These are phyloP conservation scores for Chernovozyma sophiae-reginae DNA, from an alignment of 1,139 yeast genomes.

Conservation along the genomic window DNA sequence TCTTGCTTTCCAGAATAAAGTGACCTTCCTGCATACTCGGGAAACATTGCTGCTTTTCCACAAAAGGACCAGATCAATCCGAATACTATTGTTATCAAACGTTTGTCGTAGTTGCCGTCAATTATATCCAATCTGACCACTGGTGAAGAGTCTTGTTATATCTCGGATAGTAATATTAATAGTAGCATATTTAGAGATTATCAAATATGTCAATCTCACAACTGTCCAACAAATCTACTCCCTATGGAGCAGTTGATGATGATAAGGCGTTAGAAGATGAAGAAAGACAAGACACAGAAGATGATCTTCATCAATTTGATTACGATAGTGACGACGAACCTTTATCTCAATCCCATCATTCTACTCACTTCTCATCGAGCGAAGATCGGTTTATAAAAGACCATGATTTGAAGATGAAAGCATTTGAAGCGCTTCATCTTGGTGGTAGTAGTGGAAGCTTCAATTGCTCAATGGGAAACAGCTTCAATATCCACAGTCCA, in stretches of 20 bases:
- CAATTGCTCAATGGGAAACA: not conserved
- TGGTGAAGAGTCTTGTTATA: too few species aligned
- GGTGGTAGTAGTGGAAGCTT: not conserved
- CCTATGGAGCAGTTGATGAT: not conserved
- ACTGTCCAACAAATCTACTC: not conserved
- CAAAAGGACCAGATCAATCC: too few species aligned
- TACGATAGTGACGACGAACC: conserved; percentile 28
- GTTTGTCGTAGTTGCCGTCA: too few species aligned
- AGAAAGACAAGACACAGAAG: too few species aligned
- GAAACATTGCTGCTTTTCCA: too few species aligned
- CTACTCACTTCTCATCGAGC: conserved; percentile 61
- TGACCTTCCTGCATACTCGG: too few species aligned
- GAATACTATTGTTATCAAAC: too few species aligned
- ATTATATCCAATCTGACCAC: too few species aligned
- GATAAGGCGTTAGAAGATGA: too few species aligned
- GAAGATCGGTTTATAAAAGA: conserved; percentile 67
- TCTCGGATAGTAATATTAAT: too few species aligned
- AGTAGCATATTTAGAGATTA: not conserved
- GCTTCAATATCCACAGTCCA: not conserved
- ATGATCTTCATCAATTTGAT: conserved; percentile 11
- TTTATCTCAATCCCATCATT: conserved; percentile 27
- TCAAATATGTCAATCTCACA: not conserved
- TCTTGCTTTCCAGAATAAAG: too few species aligned
- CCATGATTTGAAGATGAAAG: conserved; percentile 65
- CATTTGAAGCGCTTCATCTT: conserved; percentile 50